Percentiles rank a stretch among this genome's conserved stretches.
Conservation (phyloP, 768 basidiomycete genomes). For the Termitomyces sp. region DNA sequence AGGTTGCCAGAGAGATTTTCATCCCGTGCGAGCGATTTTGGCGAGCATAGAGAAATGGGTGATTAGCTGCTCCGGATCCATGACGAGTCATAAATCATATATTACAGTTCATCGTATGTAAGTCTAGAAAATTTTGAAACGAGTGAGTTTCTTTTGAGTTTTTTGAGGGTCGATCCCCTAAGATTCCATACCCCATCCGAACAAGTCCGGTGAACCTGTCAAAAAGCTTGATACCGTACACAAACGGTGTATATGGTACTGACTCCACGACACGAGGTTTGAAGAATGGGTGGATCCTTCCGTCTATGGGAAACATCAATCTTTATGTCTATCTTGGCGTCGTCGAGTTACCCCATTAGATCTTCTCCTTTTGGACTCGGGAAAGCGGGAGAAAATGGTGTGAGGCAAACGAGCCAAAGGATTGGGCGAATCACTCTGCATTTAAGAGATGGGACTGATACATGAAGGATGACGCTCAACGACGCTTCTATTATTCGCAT, state of each 20-base stretch:
- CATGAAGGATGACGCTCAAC: too few relatives aligned
- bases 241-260: neutral
- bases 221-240: neutral
- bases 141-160: too few relatives aligned
- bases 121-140: too few relatives aligned
- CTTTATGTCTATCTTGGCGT: too few relatives aligned
- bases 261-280: neutral
- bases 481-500: slow-evolving; percentile 42
- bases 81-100: too few relatives aligned
- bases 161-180: too few relatives aligned
- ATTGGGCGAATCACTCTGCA: too few relatives aligned
- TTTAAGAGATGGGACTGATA: too few relatives aligned
- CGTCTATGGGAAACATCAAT: neutral
- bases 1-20: neutral
- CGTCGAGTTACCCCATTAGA: neutral
- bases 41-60: neutral
- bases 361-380: too few relatives aligned
- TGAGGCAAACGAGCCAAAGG: too few relatives aligned
- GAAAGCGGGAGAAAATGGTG: too few relatives aligned
- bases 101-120: too few relatives aligned
- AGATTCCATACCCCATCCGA: neutral
- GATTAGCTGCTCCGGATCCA: neutral
- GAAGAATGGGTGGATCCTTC: neutral
- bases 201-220: neutral
- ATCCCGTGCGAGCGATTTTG: neutral